Percentiles rank a stretch among this genome's conserved stretches.
Conservation (phyloP, 345 rosid species). For the Bruguiera sexangula region DNA sequence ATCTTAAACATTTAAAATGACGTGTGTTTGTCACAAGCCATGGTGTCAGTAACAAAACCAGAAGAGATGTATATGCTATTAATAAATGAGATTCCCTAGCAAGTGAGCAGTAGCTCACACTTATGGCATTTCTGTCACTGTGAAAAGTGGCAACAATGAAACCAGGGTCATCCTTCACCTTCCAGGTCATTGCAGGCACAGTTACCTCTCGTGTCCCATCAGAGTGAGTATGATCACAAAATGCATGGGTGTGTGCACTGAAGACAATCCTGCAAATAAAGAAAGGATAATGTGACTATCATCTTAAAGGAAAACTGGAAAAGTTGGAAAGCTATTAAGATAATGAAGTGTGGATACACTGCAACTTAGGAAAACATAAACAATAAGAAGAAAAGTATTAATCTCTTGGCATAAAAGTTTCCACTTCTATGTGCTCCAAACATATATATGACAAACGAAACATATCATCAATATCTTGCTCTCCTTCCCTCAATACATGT, state of each 20-base stretch:
- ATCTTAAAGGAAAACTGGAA: not conserved
- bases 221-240: constrained; percentile 44
- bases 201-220: constrained; percentile 63
- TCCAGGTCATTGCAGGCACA: constrained; percentile 60
- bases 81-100: constrained; percentile 49
- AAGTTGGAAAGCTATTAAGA: not conserved
- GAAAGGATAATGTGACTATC: not conserved
- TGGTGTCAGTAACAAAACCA: constrained; percentile 25
- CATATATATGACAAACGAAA: not conserved
- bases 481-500: not conserved
- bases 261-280: constrained; percentile 42
- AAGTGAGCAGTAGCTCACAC: constrained; percentile 50
- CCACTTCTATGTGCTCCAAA: not conserved
- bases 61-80: constrained; percentile 24
- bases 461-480: not conserved
- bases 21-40: constrained; percentile 23
- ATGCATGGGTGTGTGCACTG: constrained; percentile 48
- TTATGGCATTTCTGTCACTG: constrained; percentile 25
- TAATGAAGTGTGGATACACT: not conserved
- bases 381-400: no score
- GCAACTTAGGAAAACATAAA: not conserved
- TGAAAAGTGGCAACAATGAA: constrained; percentile 50
- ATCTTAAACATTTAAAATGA: constrained; percentile 15
- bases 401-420: not conserved
- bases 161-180: constrained; percentile 51